phyloP scores from a whole-genome alignment of 1,284 basidiomycete genomes.

The Cutaneotrichosporon curvatum region DNA sequence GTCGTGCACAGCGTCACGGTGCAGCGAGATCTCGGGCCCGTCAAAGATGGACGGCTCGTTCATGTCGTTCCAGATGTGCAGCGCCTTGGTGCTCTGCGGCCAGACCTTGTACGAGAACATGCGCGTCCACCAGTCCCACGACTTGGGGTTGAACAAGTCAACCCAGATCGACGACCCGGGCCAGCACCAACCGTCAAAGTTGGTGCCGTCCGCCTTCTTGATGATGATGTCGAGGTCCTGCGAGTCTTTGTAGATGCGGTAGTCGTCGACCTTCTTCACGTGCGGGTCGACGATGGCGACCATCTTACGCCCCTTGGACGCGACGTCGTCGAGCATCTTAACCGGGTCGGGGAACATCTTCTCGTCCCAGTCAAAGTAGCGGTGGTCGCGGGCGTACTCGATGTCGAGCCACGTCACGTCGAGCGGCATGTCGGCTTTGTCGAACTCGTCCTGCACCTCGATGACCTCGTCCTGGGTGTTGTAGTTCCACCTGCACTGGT shows the following conservation, averaged over 20 bases:
- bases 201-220: slow-evolving; percentile 69
- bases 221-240: slow-evolving; percentile 72
- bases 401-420: slow-evolving; percentile 99
- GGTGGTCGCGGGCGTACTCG: slow-evolving; percentile 88
- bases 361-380: slow-evolving; percentile 96
- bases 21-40: slow-evolving; percentile 96
- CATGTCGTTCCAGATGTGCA: slow-evolving; percentile 99
- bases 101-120: slow-evolving; percentile 64
- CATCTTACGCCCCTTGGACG: slow-evolving; percentile 84
- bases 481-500: slow-evolving; percentile 99
- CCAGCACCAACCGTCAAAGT: slow-evolving; percentile 99
- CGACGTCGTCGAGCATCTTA: slow-evolving; percentile 84
- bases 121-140: slow-evolving; percentile 85
- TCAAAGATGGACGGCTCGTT: slow-evolving; percentile 99
- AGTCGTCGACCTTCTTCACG: slow-evolving; percentile 71
- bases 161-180: slow-evolving; percentile 90
- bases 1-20: slow-evolving; percentile 84
- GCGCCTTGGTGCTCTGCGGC: slow-evolving; percentile 58
- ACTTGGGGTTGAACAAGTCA: slow-evolving; percentile 88
- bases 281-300: slow-evolving; percentile 97
- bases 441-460: slow-evolving; percentile 78
- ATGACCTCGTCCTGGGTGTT: slow-evolving; percentile 82
- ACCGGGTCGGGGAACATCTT: slow-evolving; percentile 89
- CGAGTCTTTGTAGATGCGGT: slow-evolving; percentile 81
- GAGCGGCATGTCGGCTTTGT: slow-evolving; percentile 87